Evolutionary conservation across 306 rosid genomes (phyloP), one percentile per base, ranked within the genome.

Genomic region (Trichosanthes cucumerina): DNA sequence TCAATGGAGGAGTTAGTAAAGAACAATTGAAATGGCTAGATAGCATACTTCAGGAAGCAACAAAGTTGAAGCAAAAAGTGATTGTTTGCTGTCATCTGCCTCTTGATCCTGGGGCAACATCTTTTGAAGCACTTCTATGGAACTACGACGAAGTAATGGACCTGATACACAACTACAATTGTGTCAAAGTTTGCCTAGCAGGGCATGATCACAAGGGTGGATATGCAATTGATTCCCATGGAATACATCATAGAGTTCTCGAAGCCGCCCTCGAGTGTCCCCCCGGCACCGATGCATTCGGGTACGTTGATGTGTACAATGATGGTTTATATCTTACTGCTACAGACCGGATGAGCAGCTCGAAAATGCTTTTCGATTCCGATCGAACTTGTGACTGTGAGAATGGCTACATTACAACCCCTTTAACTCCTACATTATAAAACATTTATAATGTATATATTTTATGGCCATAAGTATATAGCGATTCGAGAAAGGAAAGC

Each of bases 261-360:
- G 99, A 95, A 90, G 99, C 97, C 31, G 91, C 97, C 70, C 83
- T 95, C 28, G 97, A 95, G 79, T 95, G 97, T 80, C 97, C 97
- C 79, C 91, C 96, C 2, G 99, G 92, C 12, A 84, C 81, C 8
- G 81, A 92, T 68, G 86, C 97, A 6, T 96, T 83, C 58, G 99
- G 98, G 52, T 81, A 86, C 80, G 82, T 86, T 21, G 89, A 96
- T 69, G 96, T 86, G 39, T 96, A 91, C 76, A 80, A 83, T 62
- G 96, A 92, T 60, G 86, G 81, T 79, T 68, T 91, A 21, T 83
- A 86, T 6, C 97, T 92, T 74, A 12, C 83, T 85, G 98, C 98
- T 41, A 80, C 85, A 0, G 98, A 84, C 49, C 86, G 91, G 80
- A 90, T 92, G 96, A 60, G 5, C 0, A 86, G 91, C 85, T 81